These are phyloP conservation scores for Nitzschia sp. DNA, from an alignment of 108 stramenopile species.

Conservation along the genomic window DNA sequence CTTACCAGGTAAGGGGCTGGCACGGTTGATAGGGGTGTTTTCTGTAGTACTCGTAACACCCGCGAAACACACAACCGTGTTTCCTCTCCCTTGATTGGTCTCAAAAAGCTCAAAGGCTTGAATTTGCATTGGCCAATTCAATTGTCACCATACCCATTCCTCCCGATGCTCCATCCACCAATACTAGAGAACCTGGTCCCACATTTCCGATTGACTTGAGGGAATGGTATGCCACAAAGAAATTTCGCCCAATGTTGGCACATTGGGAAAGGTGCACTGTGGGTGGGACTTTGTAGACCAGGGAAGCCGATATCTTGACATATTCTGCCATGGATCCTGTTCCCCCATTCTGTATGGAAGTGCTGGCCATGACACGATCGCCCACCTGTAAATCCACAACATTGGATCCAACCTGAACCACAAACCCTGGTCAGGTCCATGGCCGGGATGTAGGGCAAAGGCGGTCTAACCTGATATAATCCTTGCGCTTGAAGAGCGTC, in stretches of 20 bases:
- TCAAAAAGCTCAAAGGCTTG: slow-evolving; percentile 75
- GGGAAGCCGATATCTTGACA: slow-evolving; percentile 34
- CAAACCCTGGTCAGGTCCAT: slow-evolving; percentile 65
- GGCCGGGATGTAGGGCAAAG: slow-evolving; percentile 63
- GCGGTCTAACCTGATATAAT: slow-evolving; percentile 61
- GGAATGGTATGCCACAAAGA: slow-evolving; percentile 69
- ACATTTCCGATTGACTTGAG: slow-evolving; percentile 58
- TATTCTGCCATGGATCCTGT: slow-evolving; percentile 57
- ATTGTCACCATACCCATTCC: slow-evolving; percentile 80
- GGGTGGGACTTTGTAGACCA: slow-evolving; percentile 54
- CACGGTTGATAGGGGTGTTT: no score
- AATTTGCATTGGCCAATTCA: slow-evolving; percentile 61
- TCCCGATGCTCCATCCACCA: slow-evolving; percentile 73
- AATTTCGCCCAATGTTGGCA: slow-evolving; percentile 69
- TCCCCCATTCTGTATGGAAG: slow-evolving; percentile 52
- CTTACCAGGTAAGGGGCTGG: no score
- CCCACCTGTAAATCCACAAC: slow-evolving; percentile 42
- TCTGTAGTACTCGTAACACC: no score
- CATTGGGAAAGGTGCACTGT: slow-evolving; percentile 40
- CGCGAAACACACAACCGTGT: slow-evolving; percentile 22
- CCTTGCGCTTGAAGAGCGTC: slow-evolving; percentile 68
- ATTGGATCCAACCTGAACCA: slow-evolving; percentile 44
- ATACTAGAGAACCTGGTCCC: slow-evolving; percentile 45
- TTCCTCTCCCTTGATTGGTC: slow-evolving; percentile 51
- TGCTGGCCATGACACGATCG: slow-evolving; percentile 64